Evolutionary conservation across 768 basidiomycete genomes (phyloP).

Genomic region (Tricholoma terreum): DNA sequence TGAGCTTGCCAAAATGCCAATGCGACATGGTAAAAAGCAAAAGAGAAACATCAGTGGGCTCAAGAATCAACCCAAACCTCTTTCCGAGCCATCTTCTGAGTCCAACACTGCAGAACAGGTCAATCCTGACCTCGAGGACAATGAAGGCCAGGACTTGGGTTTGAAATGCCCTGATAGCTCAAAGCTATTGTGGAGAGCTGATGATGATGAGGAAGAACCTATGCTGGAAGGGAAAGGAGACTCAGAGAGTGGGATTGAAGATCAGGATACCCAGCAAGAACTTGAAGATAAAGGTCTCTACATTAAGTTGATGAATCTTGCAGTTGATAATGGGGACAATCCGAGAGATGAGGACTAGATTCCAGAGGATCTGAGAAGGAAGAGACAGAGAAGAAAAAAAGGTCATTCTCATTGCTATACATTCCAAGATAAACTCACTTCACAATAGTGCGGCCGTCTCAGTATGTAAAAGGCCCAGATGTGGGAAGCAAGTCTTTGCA

Average conservation of each 20-base stretch:
- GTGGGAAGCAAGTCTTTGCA: no score
- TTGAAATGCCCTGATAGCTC: neutral
- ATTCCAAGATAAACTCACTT: neutral
- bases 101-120: neutral
- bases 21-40: neutral
- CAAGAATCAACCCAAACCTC: neutral
- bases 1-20: neutral
- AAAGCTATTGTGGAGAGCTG: neutral
- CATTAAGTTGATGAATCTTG: neutral
- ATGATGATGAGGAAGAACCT: conserved; percentile 1
- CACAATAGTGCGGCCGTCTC: neutral
- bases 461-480: no score
- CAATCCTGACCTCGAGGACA: neutral
- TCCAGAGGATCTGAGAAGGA: conserved; percentile 1
- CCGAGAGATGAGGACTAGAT: conserved; percentile 4
- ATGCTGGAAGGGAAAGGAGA: neutral
- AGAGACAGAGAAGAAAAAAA: neutral
- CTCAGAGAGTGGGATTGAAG: neutral
- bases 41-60: neutral
- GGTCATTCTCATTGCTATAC: neutral
- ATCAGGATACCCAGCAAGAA: neutral
- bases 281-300: neutral
- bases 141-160: neutral
- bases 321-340: conserved; percentile 4
- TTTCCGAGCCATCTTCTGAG: neutral